Evolutionary conservation across 352 stramenopile genomes (phyloP).

Genomic region (Globisporangium acanthophoron): DNA sequence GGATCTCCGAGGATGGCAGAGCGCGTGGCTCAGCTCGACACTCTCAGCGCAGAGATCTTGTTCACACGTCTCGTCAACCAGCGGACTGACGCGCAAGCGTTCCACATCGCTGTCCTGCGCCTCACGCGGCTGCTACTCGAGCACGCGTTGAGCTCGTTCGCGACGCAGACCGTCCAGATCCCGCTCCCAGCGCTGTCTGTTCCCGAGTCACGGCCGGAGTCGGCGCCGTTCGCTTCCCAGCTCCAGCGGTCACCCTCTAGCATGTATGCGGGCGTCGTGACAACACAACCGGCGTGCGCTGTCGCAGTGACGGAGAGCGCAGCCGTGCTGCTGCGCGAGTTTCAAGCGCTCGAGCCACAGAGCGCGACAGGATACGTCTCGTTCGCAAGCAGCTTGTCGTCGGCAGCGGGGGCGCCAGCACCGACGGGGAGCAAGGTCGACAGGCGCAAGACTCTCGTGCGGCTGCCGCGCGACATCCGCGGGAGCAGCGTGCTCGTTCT

Average conservation of each 20-base stretch:
- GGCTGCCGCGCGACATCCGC: slow-evolving; percentile 33
- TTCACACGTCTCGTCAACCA: slow-evolving; percentile 32
- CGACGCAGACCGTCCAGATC: slow-evolving; percentile 23
- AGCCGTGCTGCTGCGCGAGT: slow-evolving; percentile 18
- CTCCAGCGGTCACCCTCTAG: slow-evolving; percentile 4
- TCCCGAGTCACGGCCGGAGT: not conserved
- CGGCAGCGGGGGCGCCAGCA: not conserved
- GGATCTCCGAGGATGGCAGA: slow-evolving; percentile 21
- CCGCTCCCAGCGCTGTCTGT: not conserved
- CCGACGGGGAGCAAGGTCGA: slow-evolving; percentile 4
- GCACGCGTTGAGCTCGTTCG: slow-evolving; percentile 31
- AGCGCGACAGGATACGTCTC: slow-evolving; percentile 15
- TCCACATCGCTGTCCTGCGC: slow-evolving; percentile 24
- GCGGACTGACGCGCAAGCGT: slow-evolving; percentile 28
- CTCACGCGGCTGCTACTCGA: slow-evolving; percentile 52
- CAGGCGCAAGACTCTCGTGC: slow-evolving; percentile 8
- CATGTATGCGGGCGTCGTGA: slow-evolving; percentile 18
- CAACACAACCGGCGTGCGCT: slow-evolving; percentile 29
- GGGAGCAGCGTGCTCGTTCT: slow-evolving; percentile 6
- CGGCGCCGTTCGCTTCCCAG: slow-evolving; percentile 4
- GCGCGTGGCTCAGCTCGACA: slow-evolving; percentile 29
- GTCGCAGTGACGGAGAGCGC: slow-evolving; percentile 16
- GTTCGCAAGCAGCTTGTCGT: not conserved
- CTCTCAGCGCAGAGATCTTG: slow-evolving; percentile 24
- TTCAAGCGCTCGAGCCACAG: slow-evolving; percentile 20